phyloP scores from a whole-genome alignment of 495 filamentous ascomycete genomes.

The Talaromyces liani region DNA sequence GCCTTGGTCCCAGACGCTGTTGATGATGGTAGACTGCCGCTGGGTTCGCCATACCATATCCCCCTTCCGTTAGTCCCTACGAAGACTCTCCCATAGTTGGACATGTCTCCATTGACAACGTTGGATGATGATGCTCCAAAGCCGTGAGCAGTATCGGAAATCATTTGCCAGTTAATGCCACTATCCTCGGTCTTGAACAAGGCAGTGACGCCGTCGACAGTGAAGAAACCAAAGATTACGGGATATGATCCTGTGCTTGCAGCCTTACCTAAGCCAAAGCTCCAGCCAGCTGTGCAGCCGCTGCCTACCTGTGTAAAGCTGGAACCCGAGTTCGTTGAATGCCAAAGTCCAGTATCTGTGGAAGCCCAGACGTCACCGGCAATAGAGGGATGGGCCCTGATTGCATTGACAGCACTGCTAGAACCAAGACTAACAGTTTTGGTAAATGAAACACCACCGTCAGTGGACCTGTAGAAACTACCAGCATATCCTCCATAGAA shows the following conservation, averaged over 20 bases:
- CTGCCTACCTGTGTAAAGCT: conserved; percentile 31
- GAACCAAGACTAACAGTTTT: conserved; percentile 23
- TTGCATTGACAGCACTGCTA: conserved; percentile 30
- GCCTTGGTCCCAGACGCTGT: background rate
- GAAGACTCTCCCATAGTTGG: conserved; percentile 42
- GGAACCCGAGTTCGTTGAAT: conserved; percentile 39
- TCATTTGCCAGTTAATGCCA: conserved; percentile 42
- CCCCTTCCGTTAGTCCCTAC: conserved; percentile 53
- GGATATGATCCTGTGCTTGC: conserved; percentile 25
- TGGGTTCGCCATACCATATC: conserved; percentile 35
- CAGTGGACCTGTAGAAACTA: conserved; percentile 38
- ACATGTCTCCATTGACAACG: conserved; percentile 39
- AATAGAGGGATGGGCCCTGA: conserved; percentile 39
- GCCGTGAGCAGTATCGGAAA: conserved; percentile 43
- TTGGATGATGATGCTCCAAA: conserved; percentile 42
- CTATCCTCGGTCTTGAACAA: conserved; percentile 42
- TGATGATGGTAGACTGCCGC: conserved; percentile 1
- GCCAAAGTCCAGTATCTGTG: conserved; percentile 46
- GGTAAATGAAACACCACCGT: conserved; percentile 38
- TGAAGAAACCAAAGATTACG: conserved; percentile 41
- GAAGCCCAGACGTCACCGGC: conserved; percentile 47
- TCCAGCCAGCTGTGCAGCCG: conserved; percentile 29
- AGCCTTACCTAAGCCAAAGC: conserved; percentile 34
- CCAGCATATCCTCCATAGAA: conserved; percentile 44
- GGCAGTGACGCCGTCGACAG: conserved; percentile 30